Evolutionary conservation across 306 rosid species (phyloP), one percentile per base, ranked within the genome.

Genomic region (Vigna nakashimae): DNA sequence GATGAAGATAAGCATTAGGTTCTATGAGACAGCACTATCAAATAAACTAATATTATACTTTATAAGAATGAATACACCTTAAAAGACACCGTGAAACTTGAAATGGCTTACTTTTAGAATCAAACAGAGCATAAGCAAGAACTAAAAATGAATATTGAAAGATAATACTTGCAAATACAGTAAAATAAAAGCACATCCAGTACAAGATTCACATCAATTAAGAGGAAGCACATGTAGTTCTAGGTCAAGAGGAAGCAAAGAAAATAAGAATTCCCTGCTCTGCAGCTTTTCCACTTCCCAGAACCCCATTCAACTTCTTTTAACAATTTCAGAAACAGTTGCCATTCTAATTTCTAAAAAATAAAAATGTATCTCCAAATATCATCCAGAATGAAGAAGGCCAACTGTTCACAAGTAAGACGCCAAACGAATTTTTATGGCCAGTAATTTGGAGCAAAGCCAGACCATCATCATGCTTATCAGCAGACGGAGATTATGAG

Each of bases 41-140:
- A 49, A 18, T n/a, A 30, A 32, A 46, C 49, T 6, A 30, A n/a
- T 43, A 59, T 14, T 26, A 26, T 26, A 26, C 28, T 26, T 26
- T 26, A 2, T 26, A 26, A 26, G 28, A 26, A 26, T 26, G 28
- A 26, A 3, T 63, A 69, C 65, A 55, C 6, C 62, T 14, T 30
- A 50, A 40, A 14, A 69, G 46, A 48, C 48, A 32, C n/a, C 28
- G 11, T 69, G 70, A 71, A 75, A 28, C 69, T 22, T 68, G 43
- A 62, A 68, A 18, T 43, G 15, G 46, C 18, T 34, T 73, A 64
- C 79, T 52, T 72, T 50, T 64, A 72, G 28, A 65, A 51, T 73
- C 51, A 65, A 72, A 51, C 65, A 24, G 9, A 52, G 49, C 60
- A 63, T 17, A 65, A 60, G 63, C 57, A 51, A 43, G 60, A 51